A percentile compares a stretch with the other conserved stretches of the same genome.
Conservation (phyloP, 371 early-diverging fungal species). For the Parasitella parasitica region DNA sequence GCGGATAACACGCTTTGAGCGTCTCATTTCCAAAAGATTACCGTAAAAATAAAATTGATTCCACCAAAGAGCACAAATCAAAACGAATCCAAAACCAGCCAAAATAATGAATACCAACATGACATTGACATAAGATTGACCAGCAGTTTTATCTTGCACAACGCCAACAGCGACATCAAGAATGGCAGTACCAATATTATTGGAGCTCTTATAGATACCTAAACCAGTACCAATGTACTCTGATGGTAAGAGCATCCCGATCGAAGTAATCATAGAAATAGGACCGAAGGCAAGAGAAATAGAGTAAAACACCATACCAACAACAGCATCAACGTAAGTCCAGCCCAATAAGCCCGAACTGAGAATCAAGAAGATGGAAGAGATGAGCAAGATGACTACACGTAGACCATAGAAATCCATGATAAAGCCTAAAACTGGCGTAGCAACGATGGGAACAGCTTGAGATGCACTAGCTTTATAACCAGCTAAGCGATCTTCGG, state of each 20-base stretch:
- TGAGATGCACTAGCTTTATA: conserved; percentile 56
- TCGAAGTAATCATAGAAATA: conserved; percentile 52
- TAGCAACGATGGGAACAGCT: conserved; percentile 53
- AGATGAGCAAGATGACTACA: conserved; percentile 34
- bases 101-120: conserved; percentile 42
- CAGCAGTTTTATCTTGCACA: conserved; percentile 47
- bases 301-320: conserved; percentile 51
- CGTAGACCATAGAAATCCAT: conserved; percentile 55
- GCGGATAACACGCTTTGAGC: conserved; percentile 29
- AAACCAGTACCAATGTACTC: conserved; percentile 57
- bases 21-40: conserved; percentile 35
- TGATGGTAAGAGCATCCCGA: conserved; percentile 50
- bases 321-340: conserved; percentile 40
- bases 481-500: conserved; percentile 40
- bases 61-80: conserved; percentile 28
- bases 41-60: conserved; percentile 32
- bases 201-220: conserved; percentile 51
- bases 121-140: conserved; percentile 36
- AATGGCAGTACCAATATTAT: conserved; percentile 51
- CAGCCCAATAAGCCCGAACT: conserved; percentile 45
- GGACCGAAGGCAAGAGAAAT: conserved; percentile 55
- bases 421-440: conserved; percentile 55
- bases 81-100: conserved; percentile 32
- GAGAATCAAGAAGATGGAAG: conserved; percentile 47
- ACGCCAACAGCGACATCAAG: conserved; percentile 52